Evolutionary conservation across 78 protist genomes (phyloP).

Genomic region (Isochrysis galbana): DNA sequence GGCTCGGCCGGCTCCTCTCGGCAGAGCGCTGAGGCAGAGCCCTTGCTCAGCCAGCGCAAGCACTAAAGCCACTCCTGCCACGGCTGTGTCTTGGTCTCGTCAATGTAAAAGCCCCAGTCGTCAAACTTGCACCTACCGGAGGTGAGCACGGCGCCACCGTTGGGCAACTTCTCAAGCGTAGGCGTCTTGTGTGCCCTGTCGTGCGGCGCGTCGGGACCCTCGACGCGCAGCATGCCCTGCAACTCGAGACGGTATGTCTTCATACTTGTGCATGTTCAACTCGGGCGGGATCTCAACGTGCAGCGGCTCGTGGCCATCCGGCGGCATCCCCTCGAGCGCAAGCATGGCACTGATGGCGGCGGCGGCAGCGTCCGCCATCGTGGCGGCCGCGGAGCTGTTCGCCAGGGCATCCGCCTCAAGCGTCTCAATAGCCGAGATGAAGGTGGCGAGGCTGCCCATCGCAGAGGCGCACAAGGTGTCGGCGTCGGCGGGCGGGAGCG

Average conservation of each 20-base stretch:
- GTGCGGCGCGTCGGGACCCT: background rate
- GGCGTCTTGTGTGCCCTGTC: background rate
- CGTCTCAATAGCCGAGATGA: background rate
- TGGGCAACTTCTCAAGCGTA: background rate
- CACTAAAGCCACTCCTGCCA: background rate
- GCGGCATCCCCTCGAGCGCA: background rate
- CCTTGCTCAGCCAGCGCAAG: background rate
- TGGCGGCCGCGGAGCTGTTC: too few species aligned
- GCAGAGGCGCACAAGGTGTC: background rate
- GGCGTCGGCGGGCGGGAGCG: background rate
- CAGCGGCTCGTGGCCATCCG: background rate
- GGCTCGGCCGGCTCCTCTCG: background rate
- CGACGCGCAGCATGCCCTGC: background rate
- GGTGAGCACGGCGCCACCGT: background rate
- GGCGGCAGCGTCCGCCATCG: too few species aligned
- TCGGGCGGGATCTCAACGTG: background rate
- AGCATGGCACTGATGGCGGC: background rate
- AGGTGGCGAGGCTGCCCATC: background rate
- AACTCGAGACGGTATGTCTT: background rate
- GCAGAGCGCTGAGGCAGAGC: background rate
- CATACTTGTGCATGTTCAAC: background rate
- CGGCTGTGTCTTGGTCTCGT: background rate
- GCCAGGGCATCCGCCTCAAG: background rate
- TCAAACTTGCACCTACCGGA: background rate
- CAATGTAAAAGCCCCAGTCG: background rate